These are phyloP conservation scores for Ogataea dorogensis DNA, from an alignment of 805 yeast genomes.

Conservation along the genomic window DNA sequence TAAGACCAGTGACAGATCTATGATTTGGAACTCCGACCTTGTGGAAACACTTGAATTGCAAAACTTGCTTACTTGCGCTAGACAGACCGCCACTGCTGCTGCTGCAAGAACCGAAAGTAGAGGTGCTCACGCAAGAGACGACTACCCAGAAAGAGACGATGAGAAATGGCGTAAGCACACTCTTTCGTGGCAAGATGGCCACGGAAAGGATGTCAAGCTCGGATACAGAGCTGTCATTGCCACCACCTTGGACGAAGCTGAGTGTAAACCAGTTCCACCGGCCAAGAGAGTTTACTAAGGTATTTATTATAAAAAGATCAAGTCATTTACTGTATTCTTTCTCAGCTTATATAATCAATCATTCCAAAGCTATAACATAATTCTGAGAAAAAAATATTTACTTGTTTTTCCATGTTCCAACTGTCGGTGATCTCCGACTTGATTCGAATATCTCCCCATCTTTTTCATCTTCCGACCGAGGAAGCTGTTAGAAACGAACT, in stretches of 20 bases:
- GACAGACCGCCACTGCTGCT: conserved; percentile 92
- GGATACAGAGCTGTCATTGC: conserved; percentile 83
- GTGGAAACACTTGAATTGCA: conserved; percentile 95
- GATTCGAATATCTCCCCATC: conserved; percentile 83
- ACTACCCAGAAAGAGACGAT: conserved; percentile 94
- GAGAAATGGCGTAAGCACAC: conserved; percentile 97
- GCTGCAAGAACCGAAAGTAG: conserved; percentile 95
- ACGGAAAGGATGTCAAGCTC: conserved; percentile 70
- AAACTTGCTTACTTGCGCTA: conserved; percentile 94
- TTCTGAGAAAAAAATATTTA: conserved; percentile 3
- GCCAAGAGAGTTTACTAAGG: conserved; percentile 87
- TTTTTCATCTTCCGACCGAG: conserved; percentile 69
- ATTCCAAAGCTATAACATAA: background rate
- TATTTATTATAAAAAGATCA: conserved; percentile 11
- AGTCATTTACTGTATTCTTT: background rate
- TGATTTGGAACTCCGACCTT: conserved; percentile 98
- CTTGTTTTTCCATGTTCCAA: conserved; percentile 62
- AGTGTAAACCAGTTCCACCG: conserved; percentile 96
- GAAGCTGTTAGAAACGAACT: conserved; percentile 77
- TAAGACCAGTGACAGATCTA: conserved; percentile 89
- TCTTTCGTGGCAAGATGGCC: conserved; percentile 79
- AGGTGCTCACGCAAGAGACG: conserved; percentile 99
- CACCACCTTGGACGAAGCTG: conserved; percentile 83
- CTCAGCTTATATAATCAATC: conserved; percentile 5
- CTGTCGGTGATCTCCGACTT: conserved; percentile 78